Base-by-base conservation (phyloP, 805 yeast species). In the Sugiyamaella valdiviana region DNA sequence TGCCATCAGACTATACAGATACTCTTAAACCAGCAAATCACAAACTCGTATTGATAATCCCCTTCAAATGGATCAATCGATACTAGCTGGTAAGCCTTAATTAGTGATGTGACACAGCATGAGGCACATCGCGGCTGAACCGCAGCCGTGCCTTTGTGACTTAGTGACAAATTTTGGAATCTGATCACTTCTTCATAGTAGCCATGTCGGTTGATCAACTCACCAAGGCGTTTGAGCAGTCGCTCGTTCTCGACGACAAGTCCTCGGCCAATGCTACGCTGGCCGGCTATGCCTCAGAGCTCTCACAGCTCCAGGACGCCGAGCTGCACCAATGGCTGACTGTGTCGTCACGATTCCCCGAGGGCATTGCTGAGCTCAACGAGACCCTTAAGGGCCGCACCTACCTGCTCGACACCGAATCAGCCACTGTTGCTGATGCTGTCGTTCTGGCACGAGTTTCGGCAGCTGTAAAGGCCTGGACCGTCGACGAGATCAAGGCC, bases 241-340 rank as follows among this genome's bases (percentile, higher is more conserved):
- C 61, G 19, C 51, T 65, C 51, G 56, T 56, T 17, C 57, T 64
- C 12, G 41, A 45, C 14, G 56, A 50, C 42, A 37, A 46, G 32
- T 48, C 50, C 9, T 38, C 47, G 46, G 56, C 54, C 43, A 56
- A 57, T 44, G 51, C 54, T 6, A 42, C 50, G 12, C 43, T 52
- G 19, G 45, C 49, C 5, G 29, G 49, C 20, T 42, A 55, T 19
- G 51, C 50, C 19, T 37, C 51, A 24, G 63, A 65, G 44, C 59
- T 65, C 43, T 44, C 57, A 19, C 78, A 75, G 48, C 51, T 60
- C 38, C 85, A 83, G 69, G 72, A 75, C 61, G 95, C 95, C 19
- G 73, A 82, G 56, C 74, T 77, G 54, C 76, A 89, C 29, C 96
- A 90, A 69, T 85, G 91, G 83, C 73, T 74, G 50, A 81, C 95